Evolutionary conservation across 1,284 basidiomycete genomes (phyloP).

Genomic region (Cutaneotrichosporon sp.): DNA sequence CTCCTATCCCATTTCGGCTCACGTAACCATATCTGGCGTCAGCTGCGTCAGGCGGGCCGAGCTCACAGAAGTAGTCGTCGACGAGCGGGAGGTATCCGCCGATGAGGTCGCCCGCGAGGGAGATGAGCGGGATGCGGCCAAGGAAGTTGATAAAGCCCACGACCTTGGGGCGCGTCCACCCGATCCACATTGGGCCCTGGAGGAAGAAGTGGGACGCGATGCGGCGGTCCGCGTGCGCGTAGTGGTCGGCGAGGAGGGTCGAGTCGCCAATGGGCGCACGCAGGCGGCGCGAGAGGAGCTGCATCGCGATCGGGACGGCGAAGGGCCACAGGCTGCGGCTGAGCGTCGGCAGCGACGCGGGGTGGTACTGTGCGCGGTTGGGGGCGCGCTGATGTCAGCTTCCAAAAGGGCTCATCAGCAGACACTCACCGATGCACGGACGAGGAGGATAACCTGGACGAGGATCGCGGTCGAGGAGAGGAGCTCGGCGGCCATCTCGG

Average conservation of each 20-base stretch:
- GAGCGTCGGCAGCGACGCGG: conserved; percentile 41
- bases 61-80: conserved; percentile 91
- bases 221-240: conserved; percentile 75
- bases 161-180: conserved; percentile 79
- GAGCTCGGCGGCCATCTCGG: conserved; percentile 41
- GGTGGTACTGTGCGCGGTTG: conserved; percentile 19
- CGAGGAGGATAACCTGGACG: conserved; percentile 63
- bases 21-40: conserved; percentile 23
- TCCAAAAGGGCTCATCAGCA: too few species aligned
- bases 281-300: conserved; percentile 39
- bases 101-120: conserved; percentile 72
- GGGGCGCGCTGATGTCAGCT: conserved; percentile 15
- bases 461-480: conserved; percentile 40
- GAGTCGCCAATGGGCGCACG: conserved; percentile 29
- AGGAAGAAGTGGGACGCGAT: conserved; percentile 78
- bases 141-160: conserved; percentile 63
- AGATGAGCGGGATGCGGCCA: conserved; percentile 68
- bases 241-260: conserved; percentile 59
- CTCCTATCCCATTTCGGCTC: not conserved
- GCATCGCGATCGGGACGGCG: conserved; percentile 40
- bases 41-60: not conserved
- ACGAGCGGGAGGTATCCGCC: conserved; percentile 91
- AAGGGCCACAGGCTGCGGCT: conserved; percentile 41
- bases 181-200: conserved; percentile 84
- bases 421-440: conserved; percentile 34